Conservation (phyloP, 2,329 filamentous ascomycete genomes). For the Xylariaceae sp. region DNA sequence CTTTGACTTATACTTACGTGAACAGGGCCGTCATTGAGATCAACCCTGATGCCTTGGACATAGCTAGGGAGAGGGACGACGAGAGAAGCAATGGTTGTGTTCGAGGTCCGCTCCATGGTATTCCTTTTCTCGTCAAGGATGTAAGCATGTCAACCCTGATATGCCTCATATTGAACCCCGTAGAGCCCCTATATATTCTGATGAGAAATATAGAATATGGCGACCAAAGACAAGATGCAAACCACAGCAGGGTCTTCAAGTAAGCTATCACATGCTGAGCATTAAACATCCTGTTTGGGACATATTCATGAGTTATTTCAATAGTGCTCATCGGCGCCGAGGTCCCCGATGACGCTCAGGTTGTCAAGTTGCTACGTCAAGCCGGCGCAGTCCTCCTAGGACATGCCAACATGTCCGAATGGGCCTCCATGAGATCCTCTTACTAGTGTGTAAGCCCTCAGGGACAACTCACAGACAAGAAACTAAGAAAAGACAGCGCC, state of each 20-base stretch:
- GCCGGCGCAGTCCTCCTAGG: constrained; percentile 56
- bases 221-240: constrained; percentile 62
- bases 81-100: constrained; percentile 53
- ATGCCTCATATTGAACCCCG: background rate
- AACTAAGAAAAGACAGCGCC: constrained; percentile 33
- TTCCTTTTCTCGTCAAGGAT: constrained; percentile 71
- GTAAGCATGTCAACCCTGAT: background rate
- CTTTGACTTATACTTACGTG: background rate
- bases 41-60: constrained; percentile 61
- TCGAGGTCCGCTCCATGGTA: constrained; percentile 66
- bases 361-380: constrained; percentile 57
- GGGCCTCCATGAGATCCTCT: constrained; percentile 66
- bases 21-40: constrained; percentile 55
- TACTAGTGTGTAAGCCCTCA: constrained; percentile 40
- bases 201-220: constrained; percentile 47
- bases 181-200: background rate
- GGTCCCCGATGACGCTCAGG: constrained; percentile 62
- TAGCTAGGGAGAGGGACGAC: constrained; percentile 55
- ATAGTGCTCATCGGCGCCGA: constrained; percentile 61
- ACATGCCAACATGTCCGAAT: constrained; percentile 66
- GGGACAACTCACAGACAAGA: background rate
- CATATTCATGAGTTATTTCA: constrained; percentile 19
- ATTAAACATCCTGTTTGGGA: background rate
- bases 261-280: background rate
- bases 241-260: constrained; percentile 59